These are phyloP conservation scores for Penicillium sp. DNA, from an alignment of 2,329 filamentous ascomycete species.

Conservation along the genomic window DNA sequence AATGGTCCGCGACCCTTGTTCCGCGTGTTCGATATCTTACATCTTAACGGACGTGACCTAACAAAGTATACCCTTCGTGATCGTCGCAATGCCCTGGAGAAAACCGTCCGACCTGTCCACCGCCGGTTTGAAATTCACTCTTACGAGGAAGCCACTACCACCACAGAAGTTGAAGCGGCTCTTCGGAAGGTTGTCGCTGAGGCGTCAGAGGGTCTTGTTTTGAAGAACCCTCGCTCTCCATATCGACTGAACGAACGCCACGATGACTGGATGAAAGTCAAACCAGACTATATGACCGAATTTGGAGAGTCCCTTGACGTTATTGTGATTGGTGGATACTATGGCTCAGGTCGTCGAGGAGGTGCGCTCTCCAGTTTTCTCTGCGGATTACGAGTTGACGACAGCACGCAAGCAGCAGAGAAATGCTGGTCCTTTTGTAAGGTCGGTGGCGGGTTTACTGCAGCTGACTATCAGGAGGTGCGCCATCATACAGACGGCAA, in stretches of 20 bases:
- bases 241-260: slow-evolving; percentile 85
- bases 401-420: slow-evolving; percentile 49
- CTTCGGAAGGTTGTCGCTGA: slow-evolving; percentile 77
- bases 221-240: slow-evolving; percentile 83
- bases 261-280: slow-evolving; percentile 97
- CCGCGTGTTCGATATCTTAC: slow-evolving; percentile 82
- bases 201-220: slow-evolving; percentile 76
- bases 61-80: slow-evolving; percentile 77
- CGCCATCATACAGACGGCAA: slow-evolving; percentile 79
- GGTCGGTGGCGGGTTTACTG: slow-evolving; percentile 86
- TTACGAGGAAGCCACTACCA: slow-evolving; percentile 56
- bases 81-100: slow-evolving; percentile 64
- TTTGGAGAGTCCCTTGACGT: slow-evolving; percentile 90
- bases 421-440: slow-evolving; percentile 94
- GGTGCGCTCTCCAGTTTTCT: slow-evolving; percentile 76
- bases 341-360: slow-evolving; percentile 74
- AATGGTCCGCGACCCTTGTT: slow-evolving; percentile 66
- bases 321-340: slow-evolving; percentile 83
- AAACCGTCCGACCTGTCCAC: slow-evolving; percentile 59
- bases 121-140: slow-evolving; percentile 75
- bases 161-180: slow-evolving; percentile 66
- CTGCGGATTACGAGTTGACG: slow-evolving; percentile 73
- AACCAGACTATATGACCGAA: slow-evolving; percentile 95
- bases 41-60: slow-evolving; percentile 70
- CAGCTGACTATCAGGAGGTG: slow-evolving; percentile 74